Evolutionary conservation across 768 basidiomycete species (phyloP).

Genomic region (Lentinula sp.): DNA sequence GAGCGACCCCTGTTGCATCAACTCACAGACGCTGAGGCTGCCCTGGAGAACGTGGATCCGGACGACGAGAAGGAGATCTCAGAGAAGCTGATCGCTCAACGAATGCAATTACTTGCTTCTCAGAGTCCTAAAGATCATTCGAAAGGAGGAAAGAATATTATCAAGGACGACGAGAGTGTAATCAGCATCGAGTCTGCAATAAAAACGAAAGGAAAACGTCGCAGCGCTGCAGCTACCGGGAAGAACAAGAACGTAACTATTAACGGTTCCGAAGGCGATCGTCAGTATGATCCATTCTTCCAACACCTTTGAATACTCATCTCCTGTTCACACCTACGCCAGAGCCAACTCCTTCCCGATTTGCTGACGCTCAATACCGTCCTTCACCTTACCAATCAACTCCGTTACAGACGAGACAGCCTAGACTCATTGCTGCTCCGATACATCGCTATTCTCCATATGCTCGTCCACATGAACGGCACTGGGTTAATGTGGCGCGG

Average conservation of each 20-base stretch:
- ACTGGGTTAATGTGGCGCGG: not conserved
- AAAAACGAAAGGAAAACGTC: conserved; percentile 10
- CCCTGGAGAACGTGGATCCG: conserved; percentile 41
- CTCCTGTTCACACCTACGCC: not conserved
- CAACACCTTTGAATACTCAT: not conserved
- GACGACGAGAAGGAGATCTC: conserved; percentile 32
- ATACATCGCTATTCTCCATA: not conserved
- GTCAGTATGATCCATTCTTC: not conserved
- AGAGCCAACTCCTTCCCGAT: conserved; percentile 8
- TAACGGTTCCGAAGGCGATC: conserved; percentile 12
- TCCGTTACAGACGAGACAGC: not conserved
- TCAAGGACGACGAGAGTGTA: conserved; percentile 12
- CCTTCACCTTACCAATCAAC: conserved; percentile 7
- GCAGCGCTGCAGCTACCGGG: conserved; percentile 13
- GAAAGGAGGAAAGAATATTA: conserved; percentile 19
- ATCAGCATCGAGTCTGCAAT: conserved; percentile 11
- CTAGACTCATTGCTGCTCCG: not conserved
- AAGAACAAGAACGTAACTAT: conserved; percentile 22
- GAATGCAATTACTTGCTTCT: conserved; percentile 30
- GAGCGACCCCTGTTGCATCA: conserved; percentile 30
- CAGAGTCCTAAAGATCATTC: conserved; percentile 15
- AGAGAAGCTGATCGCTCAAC: conserved; percentile 31
- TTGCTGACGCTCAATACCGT: conserved; percentile 10
- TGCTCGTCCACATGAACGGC: not conserved
- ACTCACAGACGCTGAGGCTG: conserved; percentile 32